Evolutionary conservation across 768 basidiomycete genomes (phyloP).

Genomic region (Mycena filopes): DNA sequence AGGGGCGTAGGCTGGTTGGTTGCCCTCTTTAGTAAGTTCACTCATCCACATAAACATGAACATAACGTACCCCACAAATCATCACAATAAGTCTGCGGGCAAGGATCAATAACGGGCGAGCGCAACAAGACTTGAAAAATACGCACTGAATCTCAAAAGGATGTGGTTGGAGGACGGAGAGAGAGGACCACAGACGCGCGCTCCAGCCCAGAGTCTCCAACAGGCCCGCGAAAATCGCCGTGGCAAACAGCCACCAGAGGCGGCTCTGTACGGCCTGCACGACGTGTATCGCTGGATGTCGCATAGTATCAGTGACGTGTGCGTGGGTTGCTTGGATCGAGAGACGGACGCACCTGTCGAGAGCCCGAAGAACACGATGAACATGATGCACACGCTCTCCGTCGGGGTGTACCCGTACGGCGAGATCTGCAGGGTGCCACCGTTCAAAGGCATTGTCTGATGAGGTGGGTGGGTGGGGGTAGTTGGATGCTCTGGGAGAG

Average conservation of each 20-base stretch:
- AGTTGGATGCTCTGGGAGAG: too few relatives aligned
- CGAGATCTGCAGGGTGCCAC: background rate
- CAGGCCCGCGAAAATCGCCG: background rate
- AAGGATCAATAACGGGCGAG: too few relatives aligned
- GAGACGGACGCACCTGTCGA: background rate
- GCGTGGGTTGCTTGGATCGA: too few relatives aligned
- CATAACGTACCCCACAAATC: background rate
- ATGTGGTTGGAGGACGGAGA: background rate
- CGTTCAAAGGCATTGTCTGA: too few relatives aligned
- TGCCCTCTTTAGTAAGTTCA: background rate
- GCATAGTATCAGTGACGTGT: background rate
- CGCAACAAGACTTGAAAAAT: too few relatives aligned
- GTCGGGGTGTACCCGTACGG: conserved; percentile 50
- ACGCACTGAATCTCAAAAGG: background rate
- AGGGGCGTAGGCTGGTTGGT: conserved; percentile 61
- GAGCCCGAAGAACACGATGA: conserved; percentile 44
- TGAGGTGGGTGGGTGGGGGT: too few relatives aligned
- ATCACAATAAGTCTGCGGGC: background rate
- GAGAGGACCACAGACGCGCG: background rate
- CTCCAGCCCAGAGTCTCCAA: background rate
- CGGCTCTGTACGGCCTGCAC: background rate
- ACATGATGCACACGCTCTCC: conserved; percentile 45
- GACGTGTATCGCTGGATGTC: background rate
- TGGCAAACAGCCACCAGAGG: background rate
- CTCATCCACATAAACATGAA: too few relatives aligned